Evolutionary conservation across 768 basidiomycete species (phyloP).

Genomic region (Tephrocybe sp.): DNA sequence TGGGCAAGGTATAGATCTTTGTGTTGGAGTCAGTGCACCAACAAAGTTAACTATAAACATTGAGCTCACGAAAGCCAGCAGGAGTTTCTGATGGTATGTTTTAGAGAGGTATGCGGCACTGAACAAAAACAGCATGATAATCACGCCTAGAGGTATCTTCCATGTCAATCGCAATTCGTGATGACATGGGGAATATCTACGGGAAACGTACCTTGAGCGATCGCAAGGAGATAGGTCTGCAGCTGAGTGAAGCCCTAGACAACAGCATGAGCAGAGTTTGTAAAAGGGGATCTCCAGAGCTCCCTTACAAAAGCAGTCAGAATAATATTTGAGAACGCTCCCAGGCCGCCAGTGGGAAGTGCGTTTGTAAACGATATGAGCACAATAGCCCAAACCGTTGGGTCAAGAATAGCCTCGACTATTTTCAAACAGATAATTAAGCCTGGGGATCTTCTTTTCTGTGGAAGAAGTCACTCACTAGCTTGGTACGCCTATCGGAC

Average conservation of each 20-base stretch:
- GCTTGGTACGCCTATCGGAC: constrained; percentile 27
- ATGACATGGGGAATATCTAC: neutral
- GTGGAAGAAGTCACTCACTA: constrained; percentile 17
- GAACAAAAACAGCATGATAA: constrained; percentile 43
- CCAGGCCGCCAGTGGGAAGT: constrained; percentile 44
- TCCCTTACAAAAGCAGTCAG: constrained; percentile 38
- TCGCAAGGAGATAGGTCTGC: constrained; percentile 52
- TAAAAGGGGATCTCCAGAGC: neutral
- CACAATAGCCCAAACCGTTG: constrained; percentile 42
- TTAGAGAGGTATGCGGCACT: constrained; percentile 39
- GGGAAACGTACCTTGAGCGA: constrained; percentile 35
- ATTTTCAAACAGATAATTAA: neutral
- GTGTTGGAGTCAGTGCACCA: neutral
- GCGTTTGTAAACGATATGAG: constrained; percentile 47
- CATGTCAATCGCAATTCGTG: too few species aligned
- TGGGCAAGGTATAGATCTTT: constrained; percentile 44
- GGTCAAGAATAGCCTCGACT: constrained; percentile 44
- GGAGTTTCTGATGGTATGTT: constrained; percentile 40
- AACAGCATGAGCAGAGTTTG: neutral
- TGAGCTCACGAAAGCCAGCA: constrained; percentile 37
- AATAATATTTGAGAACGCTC: constrained; percentile 53
- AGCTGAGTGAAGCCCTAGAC: constrained; percentile 41
- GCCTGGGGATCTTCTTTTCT: neutral
- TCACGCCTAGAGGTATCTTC: constrained; percentile 29
- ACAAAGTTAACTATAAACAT: neutral